Evolutionary conservation across 1,139 yeast genomes (phyloP), one percentile per base, ranked within the genome.

Genomic region (Fermentozyma sake): DNA sequence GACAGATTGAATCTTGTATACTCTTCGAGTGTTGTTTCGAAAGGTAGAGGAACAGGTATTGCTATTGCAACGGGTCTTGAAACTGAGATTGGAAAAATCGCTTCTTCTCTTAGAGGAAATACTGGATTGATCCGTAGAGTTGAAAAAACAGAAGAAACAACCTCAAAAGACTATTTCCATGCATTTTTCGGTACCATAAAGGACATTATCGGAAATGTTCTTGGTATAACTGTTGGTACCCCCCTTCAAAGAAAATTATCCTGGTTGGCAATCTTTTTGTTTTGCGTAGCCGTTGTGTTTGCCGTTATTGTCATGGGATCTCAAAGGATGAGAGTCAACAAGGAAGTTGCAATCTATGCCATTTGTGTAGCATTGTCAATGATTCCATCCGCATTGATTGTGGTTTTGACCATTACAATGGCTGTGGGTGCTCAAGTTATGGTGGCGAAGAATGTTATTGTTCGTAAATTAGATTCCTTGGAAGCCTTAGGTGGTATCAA

Each of bases 271-370:
- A 73, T 82, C 27, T 52, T 69, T 26, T 61, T 83, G 25, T 82
- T 83, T 42, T 69, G 72, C 52, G 63, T 82, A 27, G 93, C 94
- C 3, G 87, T 82, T 16, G 35, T 82, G 5, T 76, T 81, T 48
- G 93, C 93, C 3, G 76, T 83, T 32, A 73, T 83, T 25, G 91
- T 81, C 5, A 79, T 83, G 89, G 89, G 76, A 2, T 76, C 87
- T 8, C 89, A 82, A 50, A 72, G 70, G 41, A 76, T 83, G 56
- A 48, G 56, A 20, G 91, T 82, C 17, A 72, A 71, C 37, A 69
- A 64, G 30, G 82, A 80, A 41, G 91, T 83, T 18, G 91, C 89
- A 13, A 78, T 82, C 30, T 83, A 83, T 48, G 93, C 94, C 10
- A 79, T 83, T 44, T 82, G 87, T 55, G 85, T 79, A 29, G 91